These are phyloP conservation scores for Globisporangium paddicum DNA, from an alignment of 352 stramenopile species.

Conservation along the genomic window DNA sequence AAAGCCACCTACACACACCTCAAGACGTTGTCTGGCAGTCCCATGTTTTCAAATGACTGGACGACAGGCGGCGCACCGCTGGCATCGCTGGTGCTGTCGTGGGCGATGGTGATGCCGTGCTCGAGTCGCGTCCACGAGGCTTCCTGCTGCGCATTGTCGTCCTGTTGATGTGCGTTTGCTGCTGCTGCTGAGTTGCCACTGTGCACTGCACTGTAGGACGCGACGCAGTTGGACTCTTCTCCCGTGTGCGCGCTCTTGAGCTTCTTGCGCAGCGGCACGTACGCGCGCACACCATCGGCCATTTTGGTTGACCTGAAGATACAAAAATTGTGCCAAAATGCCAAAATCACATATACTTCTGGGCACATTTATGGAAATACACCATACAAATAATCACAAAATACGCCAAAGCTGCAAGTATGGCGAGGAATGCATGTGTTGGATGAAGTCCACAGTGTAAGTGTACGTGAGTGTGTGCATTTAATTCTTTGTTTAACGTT, in stretches of 20 bases:
- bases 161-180: background rate
- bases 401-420: no score
- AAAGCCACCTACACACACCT: constrained; percentile 8
- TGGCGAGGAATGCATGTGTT: no score
- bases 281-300: constrained; percentile 11
- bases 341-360: background rate
- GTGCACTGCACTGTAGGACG: background rate
- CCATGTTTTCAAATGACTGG: constrained; percentile 32
- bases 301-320: no score
- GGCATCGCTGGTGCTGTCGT: constrained; percentile 29
- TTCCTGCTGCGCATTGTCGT: constrained; percentile 24
- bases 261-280: constrained; percentile 40
- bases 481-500: constrained; percentile 1
- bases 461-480: background rate
- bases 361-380: background rate
- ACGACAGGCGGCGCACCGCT: constrained; percentile 20
- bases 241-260: constrained; percentile 11
- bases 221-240: background rate
- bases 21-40: constrained; percentile 20
- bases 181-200: background rate
- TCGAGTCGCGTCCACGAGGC: constrained; percentile 46
- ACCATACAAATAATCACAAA: background rate
- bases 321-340: background rate
- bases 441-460: background rate
- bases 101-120: constrained; percentile 29